Evolutionary conservation across 805 yeast species (phyloP).

Genomic region (Saturnispora zaruensis): DNA sequence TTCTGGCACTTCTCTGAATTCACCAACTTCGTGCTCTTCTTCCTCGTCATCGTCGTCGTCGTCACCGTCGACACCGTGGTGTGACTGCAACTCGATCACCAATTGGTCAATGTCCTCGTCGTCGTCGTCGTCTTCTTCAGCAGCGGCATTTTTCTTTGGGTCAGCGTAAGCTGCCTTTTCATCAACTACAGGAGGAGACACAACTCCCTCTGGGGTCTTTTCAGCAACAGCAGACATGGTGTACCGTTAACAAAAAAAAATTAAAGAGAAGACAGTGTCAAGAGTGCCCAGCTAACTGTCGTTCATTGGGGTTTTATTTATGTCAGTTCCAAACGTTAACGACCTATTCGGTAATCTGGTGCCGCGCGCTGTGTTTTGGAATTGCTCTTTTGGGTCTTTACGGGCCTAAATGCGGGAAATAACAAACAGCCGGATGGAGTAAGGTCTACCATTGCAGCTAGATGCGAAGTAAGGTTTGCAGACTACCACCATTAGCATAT

Average conservation of each 20-base stretch:
- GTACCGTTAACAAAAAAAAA: not conserved
- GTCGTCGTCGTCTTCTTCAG: conserved; percentile 33
- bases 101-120: conserved; percentile 61
- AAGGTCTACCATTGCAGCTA: no score
- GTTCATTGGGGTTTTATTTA: not conserved
- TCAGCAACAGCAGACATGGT: conserved; percentile 12
- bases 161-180: conserved; percentile 54
- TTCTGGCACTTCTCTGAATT: conserved; percentile 75
- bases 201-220: conserved; percentile 10
- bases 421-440: not conserved
- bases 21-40: conserved; percentile 38
- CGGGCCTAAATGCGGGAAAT: conserved; percentile 1
- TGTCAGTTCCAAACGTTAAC: not conserved
- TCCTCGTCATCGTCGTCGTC: conserved; percentile 49
- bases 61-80: conserved; percentile 41
- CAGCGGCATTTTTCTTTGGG: conserved; percentile 20
- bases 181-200: conserved; percentile 29
- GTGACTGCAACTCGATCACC: conserved; percentile 70
- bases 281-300: not conserved
- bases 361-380: conserved; percentile 2
- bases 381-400: not conserved
- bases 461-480: no score
- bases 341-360: not conserved
- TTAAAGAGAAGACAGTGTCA: not conserved
- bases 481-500: no score